These are phyloP conservation scores for Suillus tomentosus DNA, from an alignment of 768 basidiomycete genomes.

Conservation along the genomic window DNA sequence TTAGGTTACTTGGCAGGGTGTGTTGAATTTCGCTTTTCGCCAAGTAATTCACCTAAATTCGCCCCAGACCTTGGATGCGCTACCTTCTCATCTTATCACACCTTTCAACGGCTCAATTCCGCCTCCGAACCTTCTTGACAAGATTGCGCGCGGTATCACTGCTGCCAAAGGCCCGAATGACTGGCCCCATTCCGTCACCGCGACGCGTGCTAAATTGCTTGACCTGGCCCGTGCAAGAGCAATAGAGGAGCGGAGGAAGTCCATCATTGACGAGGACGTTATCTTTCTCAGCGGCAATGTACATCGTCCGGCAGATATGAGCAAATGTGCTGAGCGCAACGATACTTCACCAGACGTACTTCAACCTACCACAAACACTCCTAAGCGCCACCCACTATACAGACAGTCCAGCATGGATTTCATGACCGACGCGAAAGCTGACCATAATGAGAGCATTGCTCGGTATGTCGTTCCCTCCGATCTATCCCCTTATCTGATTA, in stretches of 20 bases:
- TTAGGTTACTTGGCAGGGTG: conserved; percentile 67
- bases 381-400: conserved; percentile 60
- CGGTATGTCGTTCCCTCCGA: conserved; percentile 49
- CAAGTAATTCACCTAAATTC: neutral
- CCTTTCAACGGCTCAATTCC: conserved; percentile 85
- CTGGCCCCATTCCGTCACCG: conserved; percentile 83
- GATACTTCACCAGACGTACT: conserved; percentile 40
- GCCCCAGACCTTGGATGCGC: conserved; percentile 74
- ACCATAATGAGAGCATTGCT: conserved; percentile 52
- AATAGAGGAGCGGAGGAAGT: conserved; percentile 49
- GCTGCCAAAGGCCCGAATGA: conserved; percentile 74
- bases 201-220: conserved; percentile 81
- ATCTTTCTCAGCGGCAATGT: conserved; percentile 19
- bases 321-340: conserved; percentile 11
- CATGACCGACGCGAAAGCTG: conserved; percentile 52
- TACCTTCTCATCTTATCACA: conserved; percentile 82
- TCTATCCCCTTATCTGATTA: conserved; percentile 14
- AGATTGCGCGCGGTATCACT: conserved; percentile 76
- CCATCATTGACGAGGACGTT: conserved; percentile 50
- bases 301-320: conserved; percentile 6
- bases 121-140: conserved; percentile 84
- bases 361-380: conserved; percentile 52
- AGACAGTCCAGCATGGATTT: conserved; percentile 90
- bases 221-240: conserved; percentile 72
- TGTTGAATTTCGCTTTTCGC: conserved; percentile 26